Base-by-base conservation (phyloP, 2,329 filamentous ascomycete species). In the Microsporum canis region DNA sequence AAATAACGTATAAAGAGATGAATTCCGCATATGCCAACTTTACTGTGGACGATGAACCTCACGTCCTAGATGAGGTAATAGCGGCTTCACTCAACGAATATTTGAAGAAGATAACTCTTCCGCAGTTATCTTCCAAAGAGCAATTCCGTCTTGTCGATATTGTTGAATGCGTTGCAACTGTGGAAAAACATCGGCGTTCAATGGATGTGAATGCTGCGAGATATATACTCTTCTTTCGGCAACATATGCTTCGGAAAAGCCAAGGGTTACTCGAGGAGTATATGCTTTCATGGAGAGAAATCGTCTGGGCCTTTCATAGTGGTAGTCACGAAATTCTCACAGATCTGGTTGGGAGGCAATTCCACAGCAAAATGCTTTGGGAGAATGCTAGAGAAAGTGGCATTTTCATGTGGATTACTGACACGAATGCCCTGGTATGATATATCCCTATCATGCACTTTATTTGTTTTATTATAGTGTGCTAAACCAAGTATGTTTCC, bases 321-420 rank as follows among this genome's bases (percentile, higher is more conserved):
- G 72, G 68, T 36, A 77, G 90, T 63, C 94, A 99, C 73, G 92
- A 97, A 70, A 91, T 97, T 43, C 77, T 97, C 17, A 79, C 88
- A 0, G 89, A 96, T 71, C 86, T 96, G 67, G 87, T 96, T 7
- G 85, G 86, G 8, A 80, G 84, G 23, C 89, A 95, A 68, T 91
- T 88, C 67, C 87, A 91, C 65, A 87, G 87, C 0, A 86, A 84
- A 62, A 80, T 97, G 77, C 77, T 87, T 5, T 99, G 94, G 94
- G 83, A 88, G 64, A 82, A 91, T 67, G 94, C 92, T 1, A 82
- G 88, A 55, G 88, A 95, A 70, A 89, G 88, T 66, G 94, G 94
- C 8, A 81, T 97, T 60, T 96, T 96, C 70, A 92, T 96, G 85
- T 99, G 94, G 92, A 80, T 99, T 65, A 84, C 85, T 0, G 91